Base-by-base conservation (phyloP, 2,329 filamentous ascomycete species). In the Xylariomycetidae sp. region DNA sequence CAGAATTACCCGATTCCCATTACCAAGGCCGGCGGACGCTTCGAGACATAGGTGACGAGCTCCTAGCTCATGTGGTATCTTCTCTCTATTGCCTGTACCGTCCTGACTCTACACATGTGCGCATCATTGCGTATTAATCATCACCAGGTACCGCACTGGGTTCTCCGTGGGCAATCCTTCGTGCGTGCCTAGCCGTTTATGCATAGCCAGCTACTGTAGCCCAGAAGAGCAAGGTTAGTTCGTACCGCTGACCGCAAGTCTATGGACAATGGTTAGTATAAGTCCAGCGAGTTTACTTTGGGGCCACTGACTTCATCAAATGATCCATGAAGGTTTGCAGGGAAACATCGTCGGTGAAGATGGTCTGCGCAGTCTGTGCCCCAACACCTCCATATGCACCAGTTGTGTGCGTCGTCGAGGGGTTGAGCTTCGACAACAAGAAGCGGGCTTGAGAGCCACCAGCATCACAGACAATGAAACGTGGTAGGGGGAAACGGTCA, bases 301-400 rank as follows among this genome's bases (percentile, higher is more conserved):
- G 20, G 20, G 8, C 8, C 5, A 72, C 82, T 64, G 71, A 89
- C 86, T 98, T 98, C 92, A 98, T 98, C 58, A 98, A 69, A 65
- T 96, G 89, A 54, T 98, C 92, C 92, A 98, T 98, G 58, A 98
- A 98, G 2, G 90, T 96, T 63, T 96, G 90, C 56, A 98, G 68
- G 34, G 88, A 95, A 34, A 98, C 92, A 60, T 98, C 92, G 54
- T 98, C 92, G 1, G 92, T 98, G 66, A 98, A 98, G 52, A 98
- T 98, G 5, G 92, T 98, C 63, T 98, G 92, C 7, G 90, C 89
- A 29, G 84, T 89, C 54, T 90, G 85, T 3, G 76, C 74, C 19
- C 84, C 79, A 30, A 90, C 85, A 41, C 88, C 89, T 35, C 92
- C 92, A 54, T 95, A 96, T 10, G 85, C 84, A 33, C 87, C 86